Evolutionary conservation across 495 filamentous ascomycete genomes (phyloP), one percentile per base, ranked within the genome.

Genomic region (Neurospora africana): DNA sequence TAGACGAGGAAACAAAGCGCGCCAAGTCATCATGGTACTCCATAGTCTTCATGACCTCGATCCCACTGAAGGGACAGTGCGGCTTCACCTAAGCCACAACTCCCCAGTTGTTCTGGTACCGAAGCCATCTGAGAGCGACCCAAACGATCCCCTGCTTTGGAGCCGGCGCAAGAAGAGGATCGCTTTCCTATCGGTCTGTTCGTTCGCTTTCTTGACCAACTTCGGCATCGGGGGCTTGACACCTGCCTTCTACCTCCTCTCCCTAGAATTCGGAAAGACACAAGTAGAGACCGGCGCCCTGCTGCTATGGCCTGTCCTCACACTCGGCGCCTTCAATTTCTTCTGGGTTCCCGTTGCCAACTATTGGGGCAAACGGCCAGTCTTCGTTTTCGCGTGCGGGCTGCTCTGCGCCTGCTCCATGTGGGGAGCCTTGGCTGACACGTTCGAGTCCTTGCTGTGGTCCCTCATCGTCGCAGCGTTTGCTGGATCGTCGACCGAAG

Each of bases 331-430:
- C 8, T 82, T 78, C 68, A 87, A 84, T 73, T 81, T 89, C 70
- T 72, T 88, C 38, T 88, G 87, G 84, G 85, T 89, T 73, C 87
- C 87, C 8, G 39, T 89, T 2, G 82, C 84, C 68, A 82, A 85
- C 76, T 87, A 86, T 75, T 85, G 85, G 68, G 87, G 87, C 30
- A 83, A 87, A 39, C 81, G 87, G 30, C 85, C 87, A 1, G 79
- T 88, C 3, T 89, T 87, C 65, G 77, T 88, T 36, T 69, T 82
- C 23, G 74, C 77, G 8, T 80, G 77, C 8, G 75, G 77, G 5
- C 70, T 86, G 40, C 77, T 79, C 19, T 77, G 80, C 36, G 78
- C 75, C 2, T 75, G 76, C 41, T 79, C 77, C 23, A 74, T 82
- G 68, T 82, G 77, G 74, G 76, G 82, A 4, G 81, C 76, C 19